Conservation (phyloP, 2,329 filamentous ascomycete genomes). For the Rugonectria rugulosa region DNA sequence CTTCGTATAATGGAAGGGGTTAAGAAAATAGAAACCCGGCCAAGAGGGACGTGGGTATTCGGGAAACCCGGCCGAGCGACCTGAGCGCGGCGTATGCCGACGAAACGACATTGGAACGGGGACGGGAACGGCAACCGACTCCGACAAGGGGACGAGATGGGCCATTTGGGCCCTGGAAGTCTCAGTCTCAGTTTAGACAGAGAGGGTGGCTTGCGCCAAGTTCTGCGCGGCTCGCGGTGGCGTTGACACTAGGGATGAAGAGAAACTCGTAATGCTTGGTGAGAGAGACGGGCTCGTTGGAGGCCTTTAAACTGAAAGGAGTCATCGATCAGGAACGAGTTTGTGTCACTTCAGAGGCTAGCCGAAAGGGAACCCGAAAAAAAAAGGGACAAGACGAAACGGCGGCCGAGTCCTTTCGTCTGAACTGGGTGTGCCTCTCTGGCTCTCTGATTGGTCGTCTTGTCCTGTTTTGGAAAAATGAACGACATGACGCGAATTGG, state of each 20-base stretch:
- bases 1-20: too few species aligned
- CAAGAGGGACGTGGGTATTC: too few species aligned
- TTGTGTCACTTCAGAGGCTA: not conserved
- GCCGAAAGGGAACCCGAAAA: constrained; percentile 1
- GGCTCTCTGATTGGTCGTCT: constrained; percentile 4
- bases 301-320: constrained; percentile 21
- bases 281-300: too few species aligned
- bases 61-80: too few species aligned
- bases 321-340: not conserved
- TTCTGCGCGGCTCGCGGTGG: constrained; percentile 20
- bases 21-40: too few species aligned
- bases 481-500: not conserved
- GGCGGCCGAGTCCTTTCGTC: constrained; percentile 10
- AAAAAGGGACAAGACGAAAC: constrained; percentile 8
- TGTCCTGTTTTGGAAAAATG: not conserved
- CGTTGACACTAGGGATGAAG: constrained; percentile 27
- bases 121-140: too few species aligned
- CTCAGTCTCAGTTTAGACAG: too few species aligned
- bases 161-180: too few species aligned
- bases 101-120: constrained; percentile 12
- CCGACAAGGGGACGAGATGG: constrained; percentile 3
- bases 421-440: not conserved
- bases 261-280: too few species aligned
- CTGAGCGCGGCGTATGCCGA: not conserved
- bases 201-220: too few species aligned